These are phyloP conservation scores for Aquilaria yunnanensis DNA, from an alignment of 345 rosid species.

Conservation along the genomic window DNA sequence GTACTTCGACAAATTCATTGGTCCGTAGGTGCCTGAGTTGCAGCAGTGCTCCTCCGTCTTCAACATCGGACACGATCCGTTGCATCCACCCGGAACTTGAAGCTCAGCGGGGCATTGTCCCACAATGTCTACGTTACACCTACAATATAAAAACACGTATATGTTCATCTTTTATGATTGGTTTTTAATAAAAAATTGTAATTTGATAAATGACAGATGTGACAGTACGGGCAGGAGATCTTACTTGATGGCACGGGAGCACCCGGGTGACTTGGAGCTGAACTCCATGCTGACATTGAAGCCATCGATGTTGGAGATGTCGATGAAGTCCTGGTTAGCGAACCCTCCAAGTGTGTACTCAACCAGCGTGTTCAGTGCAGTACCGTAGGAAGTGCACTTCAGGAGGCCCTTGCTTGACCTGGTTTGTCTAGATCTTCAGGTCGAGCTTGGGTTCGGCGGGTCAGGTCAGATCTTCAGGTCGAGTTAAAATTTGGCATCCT, in stretches of 20 bases:
- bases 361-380: slow-evolving; percentile 1
- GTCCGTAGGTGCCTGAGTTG: slow-evolving; percentile 33
- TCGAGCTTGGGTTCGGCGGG: too few species aligned
- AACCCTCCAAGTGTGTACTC: too few species aligned
- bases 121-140: slow-evolving; percentile 23
- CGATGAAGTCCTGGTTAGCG: too few species aligned
- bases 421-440: too few species aligned
- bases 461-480: too few species aligned
- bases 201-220: background rate
- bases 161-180: too few species aligned
- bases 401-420: too few species aligned
- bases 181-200: too few species aligned
- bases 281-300: slow-evolving; percentile 37
- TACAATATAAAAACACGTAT: background rate
- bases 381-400: too few species aligned
- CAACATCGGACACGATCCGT: slow-evolving; percentile 33
- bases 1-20: slow-evolving; percentile 14
- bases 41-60: slow-evolving; percentile 43
- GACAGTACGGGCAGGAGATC: background rate
- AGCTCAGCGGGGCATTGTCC: slow-evolving; percentile 32
- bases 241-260: slow-evolving; percentile 21
- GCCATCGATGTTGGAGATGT: slow-evolving; percentile 19
- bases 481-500: too few species aligned
- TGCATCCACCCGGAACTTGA: slow-evolving; percentile 37
- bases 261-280: slow-evolving; percentile 15